A percentile compares a stretch with the other conserved stretches of the same genome.
Evolutionary conservation across 2,329 filamentous ascomycete genomes (phyloP).

Genomic region (Lachnellula suecica): DNA sequence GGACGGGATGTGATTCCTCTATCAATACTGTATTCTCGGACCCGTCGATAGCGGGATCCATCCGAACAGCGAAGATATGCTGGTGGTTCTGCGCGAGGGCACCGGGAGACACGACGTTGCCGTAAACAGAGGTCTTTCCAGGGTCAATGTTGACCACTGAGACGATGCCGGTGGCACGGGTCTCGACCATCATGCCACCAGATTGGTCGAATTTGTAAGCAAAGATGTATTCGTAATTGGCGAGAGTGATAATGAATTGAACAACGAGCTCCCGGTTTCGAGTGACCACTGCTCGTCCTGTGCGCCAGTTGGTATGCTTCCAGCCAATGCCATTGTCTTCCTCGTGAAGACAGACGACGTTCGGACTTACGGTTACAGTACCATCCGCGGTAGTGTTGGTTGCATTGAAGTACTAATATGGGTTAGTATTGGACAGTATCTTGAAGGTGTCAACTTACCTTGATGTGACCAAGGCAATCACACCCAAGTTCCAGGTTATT

Average conservation of each 20-base stretch:
- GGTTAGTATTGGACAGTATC: conserved; percentile 6
- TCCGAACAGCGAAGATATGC: conserved; percentile 54
- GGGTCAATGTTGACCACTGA: conserved; percentile 52
- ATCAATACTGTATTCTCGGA: conserved; percentile 51
- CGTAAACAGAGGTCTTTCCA: conserved; percentile 50
- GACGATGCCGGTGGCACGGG: conserved; percentile 66
- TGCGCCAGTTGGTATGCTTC: conserved; percentile 72
- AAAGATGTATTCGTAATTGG: conserved; percentile 72
- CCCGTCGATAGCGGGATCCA: conserved; percentile 58
- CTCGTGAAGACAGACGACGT: conserved; percentile 68
- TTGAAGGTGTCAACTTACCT: conserved; percentile 30
- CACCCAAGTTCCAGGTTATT: conserved; percentile 68
- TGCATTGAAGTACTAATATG: conserved; percentile 52
- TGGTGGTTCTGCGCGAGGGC: conserved; percentile 60
- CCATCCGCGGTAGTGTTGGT: conserved; percentile 54
- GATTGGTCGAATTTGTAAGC: conserved; percentile 64
- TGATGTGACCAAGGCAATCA: conserved; percentile 67
- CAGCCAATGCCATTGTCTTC: conserved; percentile 68
- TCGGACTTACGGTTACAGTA: conserved; percentile 50
- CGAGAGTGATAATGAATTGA: conserved; percentile 67
- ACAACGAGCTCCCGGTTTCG: conserved; percentile 62
- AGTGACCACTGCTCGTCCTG: conserved; percentile 59
- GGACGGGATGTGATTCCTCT: conserved; percentile 51
- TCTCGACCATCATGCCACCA: conserved; percentile 60
- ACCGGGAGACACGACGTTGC: conserved; percentile 61